phyloP scores from a whole-genome alignment of 495 filamentous ascomycete genomes.

The Xylaria scruposa region DNA sequence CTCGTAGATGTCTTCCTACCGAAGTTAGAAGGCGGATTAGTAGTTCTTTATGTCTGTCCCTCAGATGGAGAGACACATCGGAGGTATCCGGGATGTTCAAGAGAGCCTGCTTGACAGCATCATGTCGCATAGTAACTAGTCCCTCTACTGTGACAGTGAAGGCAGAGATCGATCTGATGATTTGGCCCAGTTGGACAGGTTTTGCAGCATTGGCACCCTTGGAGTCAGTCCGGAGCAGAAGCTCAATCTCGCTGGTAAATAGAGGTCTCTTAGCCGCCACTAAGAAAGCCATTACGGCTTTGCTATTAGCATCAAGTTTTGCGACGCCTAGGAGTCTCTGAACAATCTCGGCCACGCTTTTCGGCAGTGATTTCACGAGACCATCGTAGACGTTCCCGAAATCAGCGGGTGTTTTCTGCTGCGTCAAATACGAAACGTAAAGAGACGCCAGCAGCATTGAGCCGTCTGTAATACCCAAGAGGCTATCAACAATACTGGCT shows the following conservation, averaged over 20 bases:
- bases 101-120: slow-evolving; percentile 17
- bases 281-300: slow-evolving; percentile 1
- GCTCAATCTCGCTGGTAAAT: slow-evolving; percentile 6
- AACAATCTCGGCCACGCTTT: slow-evolving; percentile 8
- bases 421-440: slow-evolving; percentile 12
- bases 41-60: slow-evolving; percentile 18
- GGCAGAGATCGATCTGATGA: not conserved
- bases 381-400: slow-evolving; percentile 10
- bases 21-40: slow-evolving; percentile 16
- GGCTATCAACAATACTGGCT: not conserved
- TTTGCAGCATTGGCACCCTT: not conserved
- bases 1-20: not conserved
- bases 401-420: slow-evolving; percentile 10
- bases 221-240: slow-evolving; percentile 8
- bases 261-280: slow-evolving; percentile 20
- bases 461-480: slow-evolving; percentile 14
- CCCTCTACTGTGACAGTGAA: slow-evolving; percentile 16
- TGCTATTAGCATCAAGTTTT: slow-evolving; percentile 11
- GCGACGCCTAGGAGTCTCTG: slow-evolving; percentile 2
- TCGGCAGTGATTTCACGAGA: slow-evolving; percentile 2
- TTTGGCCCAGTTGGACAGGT: not conserved
- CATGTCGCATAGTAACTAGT: slow-evolving; percentile 5
- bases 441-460: slow-evolving; percentile 4
- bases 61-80: slow-evolving; percentile 13
- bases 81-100: slow-evolving; percentile 21